phyloP scores from a whole-genome alignment of 2,329 filamentous ascomycete genomes.

The Colletotrichum kahawae region DNA sequence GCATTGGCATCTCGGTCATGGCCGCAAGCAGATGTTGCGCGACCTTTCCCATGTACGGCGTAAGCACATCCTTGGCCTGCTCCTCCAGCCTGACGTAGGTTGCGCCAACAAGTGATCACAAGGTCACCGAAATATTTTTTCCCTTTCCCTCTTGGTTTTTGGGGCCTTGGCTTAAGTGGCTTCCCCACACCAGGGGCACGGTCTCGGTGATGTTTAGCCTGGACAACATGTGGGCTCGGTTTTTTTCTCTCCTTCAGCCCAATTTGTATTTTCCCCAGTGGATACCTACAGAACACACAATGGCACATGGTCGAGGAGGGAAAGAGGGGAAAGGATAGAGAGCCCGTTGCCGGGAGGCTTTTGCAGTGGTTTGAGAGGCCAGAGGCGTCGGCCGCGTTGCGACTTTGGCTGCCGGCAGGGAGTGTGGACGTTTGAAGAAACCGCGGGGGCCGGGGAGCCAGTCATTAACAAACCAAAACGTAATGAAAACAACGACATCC shows the following conservation, averaged over 20 bases:
- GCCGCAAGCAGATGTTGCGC: constrained; percentile 19
- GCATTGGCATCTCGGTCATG: not conserved
- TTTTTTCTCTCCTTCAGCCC: not conserved
- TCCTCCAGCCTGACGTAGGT: constrained; percentile 1
- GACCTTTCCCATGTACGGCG: constrained; percentile 13
- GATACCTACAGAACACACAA: not conserved
- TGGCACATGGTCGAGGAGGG: not conserved
- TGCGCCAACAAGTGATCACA: constrained; percentile 22
- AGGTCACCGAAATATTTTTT: constrained; percentile 19
- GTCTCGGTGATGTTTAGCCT: not conserved
- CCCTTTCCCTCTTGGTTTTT: not conserved
- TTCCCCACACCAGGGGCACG: constrained; percentile 10
- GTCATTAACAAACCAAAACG: constrained; percentile 22
- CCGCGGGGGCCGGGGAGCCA: not conserved
- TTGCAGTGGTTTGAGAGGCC: not conserved
- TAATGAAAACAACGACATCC: constrained; percentile 24
- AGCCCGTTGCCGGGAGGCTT: not conserved
- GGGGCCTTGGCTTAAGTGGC: not conserved
- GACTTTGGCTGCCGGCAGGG: not conserved
- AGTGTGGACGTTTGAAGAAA: not conserved
- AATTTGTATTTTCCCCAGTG: not conserved
- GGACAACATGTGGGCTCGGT: not conserved
- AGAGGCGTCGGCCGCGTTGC: not conserved
- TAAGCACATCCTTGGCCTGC: constrained; percentile 16
- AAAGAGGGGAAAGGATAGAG: not conserved